Percentiles rank a stretch among this genome's conserved stretches.
These are phyloP conservation scores for Metschnikowia similis DNA, from an alignment of 805 yeast species.

Conservation along the genomic window DNA sequence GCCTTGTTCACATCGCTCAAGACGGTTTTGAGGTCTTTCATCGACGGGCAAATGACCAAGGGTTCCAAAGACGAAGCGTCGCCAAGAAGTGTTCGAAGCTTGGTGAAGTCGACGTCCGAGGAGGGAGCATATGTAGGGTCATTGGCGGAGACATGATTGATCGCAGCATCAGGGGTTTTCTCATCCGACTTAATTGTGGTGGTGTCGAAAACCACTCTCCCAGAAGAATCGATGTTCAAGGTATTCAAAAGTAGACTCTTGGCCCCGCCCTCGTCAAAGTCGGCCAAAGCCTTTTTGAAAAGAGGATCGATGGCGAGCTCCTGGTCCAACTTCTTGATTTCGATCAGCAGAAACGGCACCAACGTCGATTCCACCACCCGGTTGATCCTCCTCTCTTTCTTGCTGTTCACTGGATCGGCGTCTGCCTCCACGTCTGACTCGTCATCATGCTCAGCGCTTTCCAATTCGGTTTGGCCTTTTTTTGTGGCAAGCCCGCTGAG, in stretches of 20 bases:
- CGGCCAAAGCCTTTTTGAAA: conserved; percentile 69
- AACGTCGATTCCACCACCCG: conserved; percentile 21
- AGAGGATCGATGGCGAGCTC: conserved; percentile 69
- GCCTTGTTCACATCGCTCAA: conserved; percentile 54
- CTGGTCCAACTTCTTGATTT: conserved; percentile 54
- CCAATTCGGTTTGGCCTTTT: conserved; percentile 22
- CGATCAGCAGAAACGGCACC: conserved; percentile 43
- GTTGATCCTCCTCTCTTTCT: conserved; percentile 14
- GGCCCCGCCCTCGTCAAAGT: conserved; percentile 82
- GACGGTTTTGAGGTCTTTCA: conserved; percentile 55
- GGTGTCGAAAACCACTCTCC: conserved; percentile 67
- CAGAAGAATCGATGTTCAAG: conserved; percentile 47
- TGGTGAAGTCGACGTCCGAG: conserved; percentile 17
- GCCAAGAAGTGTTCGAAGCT: conserved; percentile 21
- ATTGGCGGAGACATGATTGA: neutral
- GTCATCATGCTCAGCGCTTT: conserved; percentile 20
- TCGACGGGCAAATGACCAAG: conserved; percentile 64
- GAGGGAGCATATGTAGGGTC: neutral
- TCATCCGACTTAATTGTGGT: conserved; percentile 24
- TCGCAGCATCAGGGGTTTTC: conserved; percentile 6
- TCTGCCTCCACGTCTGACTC: conserved; percentile 21
- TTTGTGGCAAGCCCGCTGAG: conserved; percentile 63
- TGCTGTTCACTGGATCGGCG: conserved; percentile 17
- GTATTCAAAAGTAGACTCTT: conserved; percentile 64
- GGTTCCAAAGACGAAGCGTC: conserved; percentile 17